Evolutionary conservation across 495 filamentous ascomycete species (phyloP), one percentile per base, ranked within the genome.

Genomic region (Hypoxylon rickii): DNA sequence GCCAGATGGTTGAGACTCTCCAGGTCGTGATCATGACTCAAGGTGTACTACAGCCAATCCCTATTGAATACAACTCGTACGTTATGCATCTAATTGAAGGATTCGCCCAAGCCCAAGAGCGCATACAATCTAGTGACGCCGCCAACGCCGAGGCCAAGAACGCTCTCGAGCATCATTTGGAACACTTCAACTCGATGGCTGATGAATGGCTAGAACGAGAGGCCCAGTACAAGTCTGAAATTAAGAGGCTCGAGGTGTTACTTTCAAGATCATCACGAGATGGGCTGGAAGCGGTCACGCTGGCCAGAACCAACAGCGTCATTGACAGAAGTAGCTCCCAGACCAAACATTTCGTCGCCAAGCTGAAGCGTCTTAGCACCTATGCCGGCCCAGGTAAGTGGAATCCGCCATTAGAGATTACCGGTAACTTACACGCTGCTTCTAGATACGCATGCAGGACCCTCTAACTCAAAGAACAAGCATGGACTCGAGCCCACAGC

Each of bases 231-330:
- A 77, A 72, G 40, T 59, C 65, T 0, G 78, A 83, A 47, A 66
- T 81, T 41, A 79, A 78, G 55, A 66, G 73, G 6, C 67, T 83
- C 3, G 79, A 81, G 55, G 58, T 81, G 5, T 51, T 76, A 8
- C 43, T 83, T 29, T 73, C 73, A 0, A 74, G 66, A 26, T 70
- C 73, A 10, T 77, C 74, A 29, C 70, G 70, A 19, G 71, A 76
- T 42, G 79, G 79, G 11, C 62, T 81, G 39, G 76, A 74, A 37
- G 68, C 68, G 6, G 78, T 82, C 0, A 62, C 70, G 0, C 38
- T 81, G 16, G 73, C 76, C 1, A 67, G 79, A 16, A 68, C 73
- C 1, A 72, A 67, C 24, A 79, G 75, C 34, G 43, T 74, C 15
- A 58, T 78, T 8, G 66, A 77, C 40, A 72, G 73, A 7, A 66